Evolutionary conservation across 2,329 filamentous ascomycete species (phyloP).

Genomic region (Colletotrichum euphorbiae): DNA sequence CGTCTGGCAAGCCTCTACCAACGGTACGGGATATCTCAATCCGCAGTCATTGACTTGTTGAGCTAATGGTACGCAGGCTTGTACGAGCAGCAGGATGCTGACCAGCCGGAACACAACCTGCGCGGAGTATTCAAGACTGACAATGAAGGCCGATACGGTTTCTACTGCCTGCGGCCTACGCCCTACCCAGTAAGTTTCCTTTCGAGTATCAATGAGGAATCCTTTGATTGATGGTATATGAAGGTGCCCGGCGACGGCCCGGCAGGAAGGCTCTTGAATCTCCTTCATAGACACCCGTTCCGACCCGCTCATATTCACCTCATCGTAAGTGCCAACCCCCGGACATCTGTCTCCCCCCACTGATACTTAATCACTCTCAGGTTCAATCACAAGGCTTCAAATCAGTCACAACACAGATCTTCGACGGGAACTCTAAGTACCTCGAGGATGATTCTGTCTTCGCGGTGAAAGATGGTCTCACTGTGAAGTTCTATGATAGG

Average conservation of each 20-base stretch:
- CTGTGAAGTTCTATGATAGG: constrained; percentile 55
- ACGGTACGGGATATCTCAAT: constrained; percentile 56
- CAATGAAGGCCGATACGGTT: constrained; percentile 68
- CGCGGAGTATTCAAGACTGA: constrained; percentile 74
- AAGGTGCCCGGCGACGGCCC: constrained; percentile 62
- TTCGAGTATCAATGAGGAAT: neutral
- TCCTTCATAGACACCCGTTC: constrained; percentile 67
- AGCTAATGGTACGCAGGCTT: constrained; percentile 19
- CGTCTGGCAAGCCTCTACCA: constrained; percentile 84
- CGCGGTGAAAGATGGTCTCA: constrained; percentile 64
- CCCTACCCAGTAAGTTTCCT: constrained; percentile 50
- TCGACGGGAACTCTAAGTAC: constrained; percentile 74
- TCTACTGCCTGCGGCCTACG: constrained; percentile 67
- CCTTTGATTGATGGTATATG: neutral
- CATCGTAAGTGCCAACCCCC: constrained; percentile 53
- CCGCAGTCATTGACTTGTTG: constrained; percentile 24
- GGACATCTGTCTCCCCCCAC: neutral
- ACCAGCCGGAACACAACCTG: constrained; percentile 72
- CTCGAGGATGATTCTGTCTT: constrained; percentile 65
- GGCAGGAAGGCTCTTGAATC: constrained; percentile 60
- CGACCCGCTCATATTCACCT: constrained; percentile 72
- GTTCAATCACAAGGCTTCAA: constrained; percentile 69
- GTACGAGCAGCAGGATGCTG: constrained; percentile 75
- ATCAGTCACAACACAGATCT: constrained; percentile 79
- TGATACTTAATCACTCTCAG: constrained; percentile 26